Evolutionary conservation across 116 monocot genomes (phyloP), one percentile per base, ranked within the genome.

Genomic region (Trichopus zeylanicus): DNA sequence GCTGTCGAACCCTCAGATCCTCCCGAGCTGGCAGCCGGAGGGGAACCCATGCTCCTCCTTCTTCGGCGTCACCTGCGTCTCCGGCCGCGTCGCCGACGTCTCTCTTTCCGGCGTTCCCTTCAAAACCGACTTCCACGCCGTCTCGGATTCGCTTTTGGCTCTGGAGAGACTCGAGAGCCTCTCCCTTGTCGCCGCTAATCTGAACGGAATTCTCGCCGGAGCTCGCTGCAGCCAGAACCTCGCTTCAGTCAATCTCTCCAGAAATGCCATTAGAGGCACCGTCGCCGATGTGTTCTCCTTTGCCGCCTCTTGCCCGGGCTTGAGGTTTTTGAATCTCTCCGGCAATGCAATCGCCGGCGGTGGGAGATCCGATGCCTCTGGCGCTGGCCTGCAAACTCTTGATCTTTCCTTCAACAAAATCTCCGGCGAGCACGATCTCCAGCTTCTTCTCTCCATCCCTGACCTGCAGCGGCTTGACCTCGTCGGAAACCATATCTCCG

Each of bases 391-490:
- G 21, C 60, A 63, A 34, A 27, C 29, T 10, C 69, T 84, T 15
- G 76, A 84, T 52, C 51, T 84, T 31, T 75, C 79, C 1, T 61
- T 49, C 48, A 84, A 84, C 59, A 30, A 26, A 16, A 64, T 70
- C 31, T 53, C 69, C 28, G 51, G 37, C 23, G 30, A 32, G 59
- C 22, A 23, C 29, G 31, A 31, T 30, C 15, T 21, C 42, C 32
- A 29, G 13, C 2, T 15, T 16, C 48, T 75, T 37, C 16, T 57
- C 29, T 7, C 51, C 25, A 63, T 62, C 68, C 20, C 16, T 4
- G 35, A 23, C 33, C 32, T 78, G 26, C 37, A 15, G 27, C 27
- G 52, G 35, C 55, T 80, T 22, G 67, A 71, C 58, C 70, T 75
- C 46, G 53, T 68, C 8, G 46, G 25, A n/a, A 75, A 75, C 71